These are phyloP conservation scores for Citrus unshiu DNA, from an alignment of 345 rosid species.

Conservation along the genomic window DNA sequence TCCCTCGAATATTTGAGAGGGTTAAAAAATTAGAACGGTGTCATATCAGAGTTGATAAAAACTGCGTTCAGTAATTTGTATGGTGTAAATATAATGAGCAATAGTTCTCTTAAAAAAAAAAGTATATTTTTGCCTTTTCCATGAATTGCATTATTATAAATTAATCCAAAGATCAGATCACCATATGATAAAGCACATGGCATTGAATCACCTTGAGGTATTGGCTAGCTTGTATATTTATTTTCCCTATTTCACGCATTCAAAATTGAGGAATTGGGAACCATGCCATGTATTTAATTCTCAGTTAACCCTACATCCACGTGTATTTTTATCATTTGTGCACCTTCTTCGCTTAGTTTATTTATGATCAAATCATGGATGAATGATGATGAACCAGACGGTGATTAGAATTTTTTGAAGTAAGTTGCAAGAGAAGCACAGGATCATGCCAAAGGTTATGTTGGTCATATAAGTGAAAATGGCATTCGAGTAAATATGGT, in stretches of 20 bases:
- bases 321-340: neutral
- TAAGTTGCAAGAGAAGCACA: neutral
- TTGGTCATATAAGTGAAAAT: neutral
- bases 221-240: neutral
- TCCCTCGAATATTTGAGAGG: fast-evolving
- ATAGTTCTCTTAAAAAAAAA: no score
- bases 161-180: neutral
- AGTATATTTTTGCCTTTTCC: neutral
- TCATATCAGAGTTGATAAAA: no score
- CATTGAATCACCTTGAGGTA: neutral
- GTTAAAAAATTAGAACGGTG: fast-evolving
- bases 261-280: neutral
- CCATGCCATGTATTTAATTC: neutral
- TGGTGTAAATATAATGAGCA: no score
- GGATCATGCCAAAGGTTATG: neutral
- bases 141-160: neutral
- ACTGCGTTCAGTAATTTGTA: no score
- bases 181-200: neutral
- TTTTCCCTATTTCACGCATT: neutral
- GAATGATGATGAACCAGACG: neutral
- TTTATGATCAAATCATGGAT: neutral
- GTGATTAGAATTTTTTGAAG: neutral
- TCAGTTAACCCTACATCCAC: neutral
- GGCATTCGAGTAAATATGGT: neutral
- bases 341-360: no score